Evolutionary conservation across 768 basidiomycete species (phyloP), one percentile per base, ranked within the genome.

Genomic region (Tylopilus vinaceipallidus): DNA sequence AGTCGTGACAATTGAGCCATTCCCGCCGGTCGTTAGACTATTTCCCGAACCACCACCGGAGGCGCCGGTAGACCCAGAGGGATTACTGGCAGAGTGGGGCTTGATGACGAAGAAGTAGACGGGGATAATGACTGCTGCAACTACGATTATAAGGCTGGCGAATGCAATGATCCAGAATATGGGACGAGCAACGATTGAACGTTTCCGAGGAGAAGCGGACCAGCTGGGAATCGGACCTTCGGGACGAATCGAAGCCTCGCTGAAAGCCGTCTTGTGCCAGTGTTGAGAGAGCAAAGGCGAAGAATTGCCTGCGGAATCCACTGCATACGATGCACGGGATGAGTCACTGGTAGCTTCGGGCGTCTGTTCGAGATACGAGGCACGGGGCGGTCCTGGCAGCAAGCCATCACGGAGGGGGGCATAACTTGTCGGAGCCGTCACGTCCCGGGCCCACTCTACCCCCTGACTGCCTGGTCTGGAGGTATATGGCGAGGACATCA

Each of bases 1-100:
- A 17, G 75, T 72, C 8, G 75, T 80, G 44, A 92, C 70, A 5
- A 73, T 73, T 24, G 84, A 86, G 10, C 90, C 91, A 61, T 88
- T 82, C 16, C 81, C 79, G 12, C 92, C 92, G 3, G 73, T 59
- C 13, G 58, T 70, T 14, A 27, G 20, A 24, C 12, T 35, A 4
- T 41, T 42, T 33, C 50, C 55, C 45, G 53, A 32, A 23, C 58
- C 33, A 29, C 40, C 22, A n/a, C n/a, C n/a, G n/a, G n/a, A n/a
- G 11, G 27, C 3, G 12, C 44, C 27, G 4, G 32, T 9, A 6
- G 46, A 6, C 9, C 49, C 42, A 29, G 55, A 41, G 17, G 30
- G 6, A 13, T 12, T 34, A 4, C 34, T 2, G n/a, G 27, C 29
- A 23, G 63, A 44, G 37, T 54, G 58, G 24, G 47, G 56, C 37